Conservation (phyloP, 768 basidiomycete species). For the Tylopilus subfusipes region DNA sequence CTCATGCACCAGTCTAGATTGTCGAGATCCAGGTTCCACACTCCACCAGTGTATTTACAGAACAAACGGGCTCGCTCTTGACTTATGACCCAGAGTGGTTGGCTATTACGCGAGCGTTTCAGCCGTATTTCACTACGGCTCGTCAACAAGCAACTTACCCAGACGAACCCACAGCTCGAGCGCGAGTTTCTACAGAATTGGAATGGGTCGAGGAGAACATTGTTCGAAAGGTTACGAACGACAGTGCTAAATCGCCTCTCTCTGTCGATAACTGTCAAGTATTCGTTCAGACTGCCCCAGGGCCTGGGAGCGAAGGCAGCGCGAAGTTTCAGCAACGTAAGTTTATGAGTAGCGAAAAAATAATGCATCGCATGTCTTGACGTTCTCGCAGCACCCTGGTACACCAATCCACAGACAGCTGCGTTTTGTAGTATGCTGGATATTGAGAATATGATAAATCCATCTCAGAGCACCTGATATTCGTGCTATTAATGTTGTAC, state of each 20-base stretch:
- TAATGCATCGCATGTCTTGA: background rate
- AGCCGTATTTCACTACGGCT: slow-evolving; percentile 65
- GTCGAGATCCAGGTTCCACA: slow-evolving; percentile 52
- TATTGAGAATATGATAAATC: slow-evolving; percentile 69
- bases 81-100: slow-evolving; percentile 91
- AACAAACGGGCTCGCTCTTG: slow-evolving; percentile 36
- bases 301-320: slow-evolving; percentile 40
- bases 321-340: slow-evolving; percentile 39
- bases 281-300: slow-evolving; percentile 67
- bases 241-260: slow-evolving; percentile 1
- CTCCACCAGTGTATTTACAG: slow-evolving; percentile 8
- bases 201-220: slow-evolving; percentile 69
- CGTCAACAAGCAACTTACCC: slow-evolving; percentile 58
- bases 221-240: slow-evolving; percentile 14
- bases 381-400: slow-evolving; percentile 56
- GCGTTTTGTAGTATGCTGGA: slow-evolving; percentile 79
- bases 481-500: background rate
- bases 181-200: slow-evolving; percentile 54
- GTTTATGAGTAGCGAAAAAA: slow-evolving; percentile 12
- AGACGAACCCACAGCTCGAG: slow-evolving; percentile 43
- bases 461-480: slow-evolving; percentile 9
- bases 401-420: slow-evolving; percentile 86
- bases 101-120: slow-evolving; percentile 84
- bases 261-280: slow-evolving; percentile 55
- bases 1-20: slow-evolving; percentile 45